Base-by-base conservation (phyloP, 176 grass and related monocot genomes). In the Phoenix dactylifera region DNA sequence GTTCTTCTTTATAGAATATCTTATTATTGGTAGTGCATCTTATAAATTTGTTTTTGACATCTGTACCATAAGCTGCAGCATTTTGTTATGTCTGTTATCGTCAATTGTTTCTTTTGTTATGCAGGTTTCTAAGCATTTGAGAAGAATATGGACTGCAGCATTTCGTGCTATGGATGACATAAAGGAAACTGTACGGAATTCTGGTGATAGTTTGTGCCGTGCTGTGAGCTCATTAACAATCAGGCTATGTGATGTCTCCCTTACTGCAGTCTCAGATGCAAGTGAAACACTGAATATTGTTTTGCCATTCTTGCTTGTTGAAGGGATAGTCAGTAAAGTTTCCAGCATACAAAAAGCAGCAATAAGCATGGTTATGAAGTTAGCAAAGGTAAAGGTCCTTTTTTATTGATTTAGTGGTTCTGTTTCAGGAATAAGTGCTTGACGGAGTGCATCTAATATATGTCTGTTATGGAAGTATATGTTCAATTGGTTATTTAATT, bases 101-200 rank as follows among this genome's bases (percentile, higher is more conserved):
- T 44, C 35, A 6, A 62, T 80, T 73, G 24, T 71, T 78, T 30
- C 52, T 32, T 22, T 2, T 55, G 28, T 59, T 57, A 51, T 63
- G 24, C 71, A 96, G 92, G 86, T 96, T 61, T 78, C 62, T 58
- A 90, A 88, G 70, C 83, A 96, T 77, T 76, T 96, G 63, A 96
- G 74, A 59, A 90, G 75, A 50, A 90, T 90, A 87, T 96, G 92
- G 92, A 85, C 72, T 58, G 71, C 75, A 18, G 74, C 86, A 66
- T 96, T 96, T 58, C 80, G 92, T 52, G 86, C 83, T 17, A 96
- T 96, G 92, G 92, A 96, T 84, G 92, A 96, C 55, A 96, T 96
- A 68, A 96, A 96, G 66, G 92, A 96, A 88, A 90, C 92, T 55
- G 92, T 96, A 71, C 71, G 92, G 51, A 96, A 87, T 82, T 77